These are phyloP conservation scores for Pseudotsuga menziesii DNA, from an alignment of 75 land plant species.

Conservation along the genomic window DNA sequence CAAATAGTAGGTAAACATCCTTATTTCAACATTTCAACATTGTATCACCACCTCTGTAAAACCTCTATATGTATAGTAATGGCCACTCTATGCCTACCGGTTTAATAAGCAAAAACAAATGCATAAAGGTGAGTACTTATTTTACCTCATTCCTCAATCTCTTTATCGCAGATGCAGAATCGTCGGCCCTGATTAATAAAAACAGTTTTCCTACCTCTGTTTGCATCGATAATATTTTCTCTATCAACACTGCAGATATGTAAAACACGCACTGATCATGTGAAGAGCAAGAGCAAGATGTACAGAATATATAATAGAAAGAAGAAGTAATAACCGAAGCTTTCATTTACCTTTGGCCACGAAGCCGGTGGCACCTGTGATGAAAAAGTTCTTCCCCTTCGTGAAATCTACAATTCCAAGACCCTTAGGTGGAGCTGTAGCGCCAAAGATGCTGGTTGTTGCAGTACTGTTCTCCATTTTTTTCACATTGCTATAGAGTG, in stretches of 20 bases:
- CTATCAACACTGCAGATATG: conserved; percentile 63
- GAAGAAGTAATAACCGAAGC: not conserved
- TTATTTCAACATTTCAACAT: too few relatives aligned
- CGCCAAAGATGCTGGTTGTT: not conserved
- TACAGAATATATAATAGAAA: not conserved
- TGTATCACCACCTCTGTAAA: too few relatives aligned
- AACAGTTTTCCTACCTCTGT: conserved; percentile 79
- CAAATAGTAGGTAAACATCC: too few relatives aligned
- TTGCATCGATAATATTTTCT: conserved; percentile 73
- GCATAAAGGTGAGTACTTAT: not conserved
- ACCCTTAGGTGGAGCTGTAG: conserved; percentile 3
- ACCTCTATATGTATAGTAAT: too few relatives aligned
- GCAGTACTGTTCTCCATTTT: not conserved
- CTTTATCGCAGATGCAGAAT: conserved; percentile 38
- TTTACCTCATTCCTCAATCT: conserved; percentile 65
- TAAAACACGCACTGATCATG: not conserved
- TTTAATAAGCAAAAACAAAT: not conserved
- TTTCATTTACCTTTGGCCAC: conserved; percentile 71
- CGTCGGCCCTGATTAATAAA: conserved; percentile 70
- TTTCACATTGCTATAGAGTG: not conserved
- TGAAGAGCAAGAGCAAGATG: not conserved
- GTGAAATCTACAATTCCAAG: conserved; percentile 54
- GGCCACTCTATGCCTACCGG: too few relatives aligned
- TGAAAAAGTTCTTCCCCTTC: conserved; percentile 52
- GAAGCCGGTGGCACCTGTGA: conserved; percentile 88